Percentiles rank a stretch among this genome's conserved stretches.
Evolutionary conservation across 306 rosid species (phyloP).

Genomic region (Lathyrus tuberosus): DNA sequence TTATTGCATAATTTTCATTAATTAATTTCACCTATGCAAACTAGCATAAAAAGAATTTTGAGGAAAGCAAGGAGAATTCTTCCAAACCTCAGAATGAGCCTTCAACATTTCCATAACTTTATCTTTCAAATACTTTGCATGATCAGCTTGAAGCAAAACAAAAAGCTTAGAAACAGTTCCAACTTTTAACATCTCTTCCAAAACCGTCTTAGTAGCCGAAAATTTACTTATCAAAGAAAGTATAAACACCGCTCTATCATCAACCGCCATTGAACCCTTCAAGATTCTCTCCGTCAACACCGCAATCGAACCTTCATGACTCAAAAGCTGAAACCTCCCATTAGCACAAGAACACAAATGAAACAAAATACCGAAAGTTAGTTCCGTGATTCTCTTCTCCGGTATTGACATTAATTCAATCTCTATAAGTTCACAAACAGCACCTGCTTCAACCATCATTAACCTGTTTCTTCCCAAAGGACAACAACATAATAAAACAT

Average conservation of each 20-base stretch:
- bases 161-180: conserved; percentile 67
- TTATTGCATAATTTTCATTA: neutral
- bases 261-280: conserved; percentile 51
- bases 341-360: conserved; percentile 64
- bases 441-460: conserved; percentile 50
- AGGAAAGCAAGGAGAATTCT: conserved; percentile 54
- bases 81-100: conserved; percentile 60
- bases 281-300: conserved; percentile 53
- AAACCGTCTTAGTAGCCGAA: conserved; percentile 50
- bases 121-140: conserved; percentile 51
- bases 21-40: conserved; percentile 21
- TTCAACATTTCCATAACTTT: conserved; percentile 53
- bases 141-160: conserved; percentile 55
- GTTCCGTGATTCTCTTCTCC: conserved; percentile 53
- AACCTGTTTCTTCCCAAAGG: conserved; percentile 50
- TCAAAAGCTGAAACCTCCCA: conserved; percentile 63
- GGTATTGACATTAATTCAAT: conserved; percentile 39
- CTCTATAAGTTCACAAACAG: conserved; percentile 55
- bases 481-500: conserved; percentile 42
- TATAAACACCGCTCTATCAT: conserved; percentile 58
- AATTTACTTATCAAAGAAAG: conserved; percentile 49
- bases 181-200: conserved; percentile 63
- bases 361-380: conserved; percentile 47
- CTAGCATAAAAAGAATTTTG: conserved; percentile 24
- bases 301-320: conserved; percentile 57